Base-by-base conservation (phyloP, 352 stramenopile species). In the Globisporangium radiosum region DNA sequence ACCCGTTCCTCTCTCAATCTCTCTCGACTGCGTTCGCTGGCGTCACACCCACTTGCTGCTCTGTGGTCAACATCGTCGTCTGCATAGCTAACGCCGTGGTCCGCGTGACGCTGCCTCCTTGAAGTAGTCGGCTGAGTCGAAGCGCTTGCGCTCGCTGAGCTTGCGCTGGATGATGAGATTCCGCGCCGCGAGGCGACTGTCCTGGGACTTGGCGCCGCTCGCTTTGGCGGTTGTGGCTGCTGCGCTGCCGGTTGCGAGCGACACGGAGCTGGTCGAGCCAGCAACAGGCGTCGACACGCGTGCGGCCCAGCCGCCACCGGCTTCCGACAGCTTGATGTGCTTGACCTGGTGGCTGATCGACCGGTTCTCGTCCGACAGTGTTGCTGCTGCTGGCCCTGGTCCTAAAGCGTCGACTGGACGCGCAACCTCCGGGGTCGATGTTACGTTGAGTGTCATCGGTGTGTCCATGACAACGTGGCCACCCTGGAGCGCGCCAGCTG, bases 111-210 rank as follows among this genome's bases (percentile, higher is more conserved):
- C 69, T 0, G 71, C 71, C 37, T 85, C 63, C 57, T 88, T 87
- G 60, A 84, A 93, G 58, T 92, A 76, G 59, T 92, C 85, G 8
- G 73, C 80, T 61, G 82, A 91, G 64, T 92, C 82, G 54, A 94
- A 92, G 11, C 73, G 73, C 59, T 90, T 90, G 4, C 79, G 71
- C 60, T 94, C 80, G 1, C 76, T 65, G 2, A 94, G 59, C 44
- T 86, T 87, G 44, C 76, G 75, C 54, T 85, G 78, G 25, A 92
- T 57, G 11, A 92, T 64, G 15, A 94, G 49, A 64, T 79, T 92
- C 33, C 77, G 71, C 10, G 76, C 78, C 0, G 68, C 71, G 2
- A 89, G 66, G n/a, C 74, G 73, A 15, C 49, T 68, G 56, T 73
- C 72, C 8, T 56, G 56, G 59, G 37, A 76, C 61, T 47, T 71